A percentile compares a stretch with the other conserved stretches of the same genome.
These are phyloP conservation scores for Gnaphalium uliginosum DNA, from an alignment of 129 eudicot species.

Conservation along the genomic window DNA sequence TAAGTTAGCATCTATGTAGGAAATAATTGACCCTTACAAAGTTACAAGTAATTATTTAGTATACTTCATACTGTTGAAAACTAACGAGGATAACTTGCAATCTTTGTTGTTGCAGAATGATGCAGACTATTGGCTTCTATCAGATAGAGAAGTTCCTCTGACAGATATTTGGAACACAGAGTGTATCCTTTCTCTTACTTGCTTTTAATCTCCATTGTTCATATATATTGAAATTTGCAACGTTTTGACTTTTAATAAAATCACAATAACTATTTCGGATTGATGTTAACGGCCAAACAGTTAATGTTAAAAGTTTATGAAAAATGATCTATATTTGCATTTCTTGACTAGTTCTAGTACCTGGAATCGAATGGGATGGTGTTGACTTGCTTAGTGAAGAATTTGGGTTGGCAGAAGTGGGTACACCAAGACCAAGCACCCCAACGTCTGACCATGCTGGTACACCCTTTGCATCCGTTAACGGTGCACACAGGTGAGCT, in stretches of 20 bases:
- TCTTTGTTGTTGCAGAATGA: constrained; percentile 54
- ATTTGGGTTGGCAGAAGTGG: constrained; percentile 51
- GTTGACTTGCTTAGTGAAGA: constrained; percentile 55
- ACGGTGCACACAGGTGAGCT: constrained; percentile 14
- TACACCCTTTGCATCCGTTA: constrained; percentile 17
- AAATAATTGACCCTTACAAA: too few species aligned
- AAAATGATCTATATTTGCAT: not conserved
- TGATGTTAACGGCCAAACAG: not conserved
- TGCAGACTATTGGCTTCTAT: constrained; percentile 81
- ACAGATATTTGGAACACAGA: constrained; percentile 88
- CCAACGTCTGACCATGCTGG: constrained; percentile 48
- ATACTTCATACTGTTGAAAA: not conserved
- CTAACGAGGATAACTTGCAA: not conserved
- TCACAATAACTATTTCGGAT: not conserved
- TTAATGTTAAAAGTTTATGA: not conserved
- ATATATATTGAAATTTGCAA: not conserved
- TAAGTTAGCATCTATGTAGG: not conserved
- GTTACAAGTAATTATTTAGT: not conserved
- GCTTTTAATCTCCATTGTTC: not conserved
- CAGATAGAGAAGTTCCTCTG: constrained; percentile 74
- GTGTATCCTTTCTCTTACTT: constrained; percentile 48
- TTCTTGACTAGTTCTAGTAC: constrained; percentile 43
- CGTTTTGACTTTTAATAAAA: not conserved
- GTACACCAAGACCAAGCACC: constrained; percentile 49
- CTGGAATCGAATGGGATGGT: constrained; percentile 59